Evolutionary conservation across 768 basidiomycete genomes (phyloP).

Genomic region (Tricholoma hemisulphureum): DNA sequence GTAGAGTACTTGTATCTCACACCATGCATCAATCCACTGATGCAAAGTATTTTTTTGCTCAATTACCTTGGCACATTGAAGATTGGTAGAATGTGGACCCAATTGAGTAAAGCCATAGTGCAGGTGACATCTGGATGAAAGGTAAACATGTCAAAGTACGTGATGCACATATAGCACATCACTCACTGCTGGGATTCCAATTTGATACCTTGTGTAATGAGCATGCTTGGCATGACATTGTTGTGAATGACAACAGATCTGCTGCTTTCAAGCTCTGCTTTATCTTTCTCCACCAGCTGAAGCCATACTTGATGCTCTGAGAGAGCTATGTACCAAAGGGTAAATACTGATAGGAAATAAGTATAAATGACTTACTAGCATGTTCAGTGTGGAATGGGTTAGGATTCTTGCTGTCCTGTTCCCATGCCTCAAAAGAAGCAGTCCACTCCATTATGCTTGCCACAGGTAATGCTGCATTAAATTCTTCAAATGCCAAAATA

Average conservation of each 20-base stretch:
- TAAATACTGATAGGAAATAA: background rate
- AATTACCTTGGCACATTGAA: constrained; percentile 8
- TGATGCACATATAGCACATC: too few species aligned
- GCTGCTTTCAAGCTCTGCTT: background rate
- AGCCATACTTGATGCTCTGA: constrained; percentile 8
- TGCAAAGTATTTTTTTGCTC: constrained; percentile 2
- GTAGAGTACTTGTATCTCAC: constrained; percentile 12
- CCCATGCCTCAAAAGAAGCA: constrained; percentile 2
- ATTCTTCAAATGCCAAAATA: background rate
- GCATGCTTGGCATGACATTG: constrained; percentile 11
- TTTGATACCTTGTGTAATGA: constrained; percentile 22
- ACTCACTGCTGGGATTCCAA: constrained; percentile 24
- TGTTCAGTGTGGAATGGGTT: constrained; percentile 2
- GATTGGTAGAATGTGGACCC: constrained; percentile 13
- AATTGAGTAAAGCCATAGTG: background rate
- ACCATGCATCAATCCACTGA: constrained; percentile 13
- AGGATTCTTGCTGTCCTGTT: background rate
- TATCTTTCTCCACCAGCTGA: constrained; percentile 11
- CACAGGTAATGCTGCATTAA: background rate
- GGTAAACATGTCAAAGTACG: background rate
- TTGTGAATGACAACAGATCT: background rate
- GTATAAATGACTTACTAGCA: background rate
- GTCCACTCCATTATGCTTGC: background rate
- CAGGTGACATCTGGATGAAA: background rate
- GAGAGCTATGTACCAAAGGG: background rate